Conservation (phyloP, 371 early-diverging fungal genomes). For the Haplosporangium sp. region DNA sequence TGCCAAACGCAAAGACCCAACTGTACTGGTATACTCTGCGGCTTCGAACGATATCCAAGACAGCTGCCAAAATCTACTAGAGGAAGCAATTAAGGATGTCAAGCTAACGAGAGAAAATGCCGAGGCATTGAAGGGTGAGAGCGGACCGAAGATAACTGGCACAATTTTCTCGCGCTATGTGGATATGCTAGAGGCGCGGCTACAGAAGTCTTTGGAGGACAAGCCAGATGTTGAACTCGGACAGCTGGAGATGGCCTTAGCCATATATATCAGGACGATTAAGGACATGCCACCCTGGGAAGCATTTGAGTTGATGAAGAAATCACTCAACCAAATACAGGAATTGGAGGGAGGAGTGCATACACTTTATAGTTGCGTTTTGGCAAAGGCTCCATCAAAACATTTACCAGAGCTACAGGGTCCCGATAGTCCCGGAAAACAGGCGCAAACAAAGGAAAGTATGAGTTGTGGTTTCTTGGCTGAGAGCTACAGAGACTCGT, state of each 20-base stretch:
- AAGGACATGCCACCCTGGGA: not conserved
- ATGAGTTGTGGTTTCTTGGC: constrained; percentile 14
- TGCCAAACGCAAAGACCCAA: constrained; percentile 12
- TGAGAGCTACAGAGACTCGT: constrained; percentile 1
- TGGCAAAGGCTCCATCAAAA: not conserved
- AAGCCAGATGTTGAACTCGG: not conserved
- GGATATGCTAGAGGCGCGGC: not conserved
- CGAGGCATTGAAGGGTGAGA: not conserved
- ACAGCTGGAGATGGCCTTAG: constrained; percentile 12
- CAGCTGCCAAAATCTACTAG: not conserved
- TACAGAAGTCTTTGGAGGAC: not conserved
- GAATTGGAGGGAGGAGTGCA: constrained; percentile 9
- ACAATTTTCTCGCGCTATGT: not conserved
- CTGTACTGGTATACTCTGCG: not conserved
- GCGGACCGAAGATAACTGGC: not conserved
- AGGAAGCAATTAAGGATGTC: not conserved
- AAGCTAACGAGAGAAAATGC: not conserved
- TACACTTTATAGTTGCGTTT: constrained; percentile 1
- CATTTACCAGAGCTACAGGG: not conserved
- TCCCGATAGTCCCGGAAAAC: not conserved
- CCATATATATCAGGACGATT: constrained; percentile 10
- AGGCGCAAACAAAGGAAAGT: not conserved
- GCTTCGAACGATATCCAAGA: not conserved
- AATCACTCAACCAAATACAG: not conserved
- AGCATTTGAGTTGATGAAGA: constrained; percentile 2